These are phyloP conservation scores for Aspergillus affinis DNA, from an alignment of 495 filamentous ascomycete species.

Conservation along the genomic window DNA sequence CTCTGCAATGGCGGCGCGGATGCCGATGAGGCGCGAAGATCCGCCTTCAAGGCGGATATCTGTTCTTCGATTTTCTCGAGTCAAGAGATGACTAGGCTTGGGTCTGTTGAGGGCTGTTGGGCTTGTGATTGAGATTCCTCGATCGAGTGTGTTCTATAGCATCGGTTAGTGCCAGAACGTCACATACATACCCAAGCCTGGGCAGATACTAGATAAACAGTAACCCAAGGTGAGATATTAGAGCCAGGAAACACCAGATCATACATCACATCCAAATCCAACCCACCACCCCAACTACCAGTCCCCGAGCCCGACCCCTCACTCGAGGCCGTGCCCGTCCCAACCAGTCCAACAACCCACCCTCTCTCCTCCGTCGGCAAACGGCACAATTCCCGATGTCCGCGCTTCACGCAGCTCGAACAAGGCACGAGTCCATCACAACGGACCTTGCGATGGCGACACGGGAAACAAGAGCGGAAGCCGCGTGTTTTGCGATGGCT, in stretches of 20 bases:
- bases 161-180: not conserved
- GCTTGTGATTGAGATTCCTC: not conserved
- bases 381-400: conserved; percentile 58
- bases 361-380: conserved; percentile 16
- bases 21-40: conserved; percentile 10
- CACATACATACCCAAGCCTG: not conserved
- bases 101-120: conserved; percentile 1
- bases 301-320: no score
- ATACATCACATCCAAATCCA: conserved; percentile 9
- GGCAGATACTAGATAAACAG: not conserved
- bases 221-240: not conserved
- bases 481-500: conserved; percentile 27
- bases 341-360: no score
- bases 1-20: not conserved
- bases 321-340: no score
- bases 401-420: conserved; percentile 61
- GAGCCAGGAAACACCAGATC: no score
- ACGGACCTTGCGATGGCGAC: conserved; percentile 42
- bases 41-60: conserved; percentile 23
- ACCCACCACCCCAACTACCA: not conserved
- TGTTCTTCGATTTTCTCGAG: conserved; percentile 25
- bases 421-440: conserved; percentile 65
- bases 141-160: not conserved
- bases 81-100: conserved; percentile 14
- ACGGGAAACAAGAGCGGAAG: conserved; percentile 33